Percentiles rank a stretch among this genome's conserved stretches.
phyloP scores from a whole-genome alignment of 148 eudicot species.

The Linanthus parryae region DNA sequence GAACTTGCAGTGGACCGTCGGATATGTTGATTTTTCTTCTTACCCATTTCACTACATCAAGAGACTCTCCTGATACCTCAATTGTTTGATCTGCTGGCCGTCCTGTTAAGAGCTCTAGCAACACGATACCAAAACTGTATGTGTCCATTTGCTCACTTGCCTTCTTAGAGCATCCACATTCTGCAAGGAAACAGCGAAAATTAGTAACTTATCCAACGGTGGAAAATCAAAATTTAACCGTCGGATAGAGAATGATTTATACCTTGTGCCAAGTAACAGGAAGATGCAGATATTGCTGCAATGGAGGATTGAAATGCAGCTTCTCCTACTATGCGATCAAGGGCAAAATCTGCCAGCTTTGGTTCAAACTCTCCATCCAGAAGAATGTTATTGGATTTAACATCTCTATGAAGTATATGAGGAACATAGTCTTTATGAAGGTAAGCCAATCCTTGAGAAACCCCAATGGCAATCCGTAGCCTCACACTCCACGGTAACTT shows the following conservation, averaged over 20 bases:
- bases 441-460: constrained; percentile 85
- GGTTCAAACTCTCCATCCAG: constrained; percentile 68
- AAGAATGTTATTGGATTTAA: constrained; percentile 65
- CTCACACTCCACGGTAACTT: constrained; percentile 61
- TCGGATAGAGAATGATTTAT: no score
- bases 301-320: constrained; percentile 53
- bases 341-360: constrained; percentile 70
- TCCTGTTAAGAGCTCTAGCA: constrained; percentile 82
- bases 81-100: constrained; percentile 48
- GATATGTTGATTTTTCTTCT: constrained; percentile 72
- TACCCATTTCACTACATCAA: constrained; percentile 77
- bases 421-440: constrained; percentile 78
- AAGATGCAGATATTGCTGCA: constrained; percentile 42
- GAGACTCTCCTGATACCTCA: constrained; percentile 27
- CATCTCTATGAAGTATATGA: constrained; percentile 56
- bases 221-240: no score
- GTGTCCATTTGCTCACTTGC: constrained; percentile 67
- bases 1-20: constrained; percentile 45
- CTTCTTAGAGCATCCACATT: constrained; percentile 53
- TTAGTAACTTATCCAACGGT: no score
- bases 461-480: constrained; percentile 64
- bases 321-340: constrained; percentile 66
- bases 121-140: constrained; percentile 70
- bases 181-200: constrained; percentile 29
- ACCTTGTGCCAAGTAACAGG: constrained; percentile 84